Percentiles rank a stretch among this genome's conserved stretches.
Evolutionary conservation across 805 yeast species (phyloP).

Genomic region (Ogataea parapolymorpha): DNA sequence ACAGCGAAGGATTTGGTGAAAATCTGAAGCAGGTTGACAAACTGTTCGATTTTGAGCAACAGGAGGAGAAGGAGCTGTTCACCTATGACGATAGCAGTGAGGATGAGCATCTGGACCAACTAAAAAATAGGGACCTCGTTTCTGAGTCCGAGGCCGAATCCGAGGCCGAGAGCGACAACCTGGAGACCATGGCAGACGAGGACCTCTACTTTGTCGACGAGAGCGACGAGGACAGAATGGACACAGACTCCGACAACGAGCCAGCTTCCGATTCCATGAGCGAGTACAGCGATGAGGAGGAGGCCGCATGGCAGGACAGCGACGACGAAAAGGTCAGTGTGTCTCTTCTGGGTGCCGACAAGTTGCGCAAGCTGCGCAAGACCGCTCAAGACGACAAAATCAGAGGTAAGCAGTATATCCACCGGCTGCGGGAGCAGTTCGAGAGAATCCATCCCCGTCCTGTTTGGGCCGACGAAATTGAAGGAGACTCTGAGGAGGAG

Average conservation of each 20-base stretch:
- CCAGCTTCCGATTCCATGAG: slow-evolving; percentile 31
- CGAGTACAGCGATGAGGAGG: slow-evolving; percentile 25
- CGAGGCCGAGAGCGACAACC: slow-evolving; percentile 31
- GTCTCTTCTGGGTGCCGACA: slow-evolving; percentile 56
- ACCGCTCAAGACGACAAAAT: slow-evolving; percentile 37
- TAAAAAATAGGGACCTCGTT: slow-evolving; percentile 41
- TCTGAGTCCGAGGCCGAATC: slow-evolving; percentile 27
- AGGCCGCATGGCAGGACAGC: slow-evolving; percentile 77
- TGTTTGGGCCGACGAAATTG: slow-evolving; percentile 65
- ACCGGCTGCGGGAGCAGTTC: slow-evolving; percentile 55
- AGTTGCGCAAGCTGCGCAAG: slow-evolving; percentile 67
- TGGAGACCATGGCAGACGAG: slow-evolving; percentile 33
- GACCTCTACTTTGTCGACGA: slow-evolving; percentile 55
- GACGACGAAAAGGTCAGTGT: slow-evolving; percentile 78
- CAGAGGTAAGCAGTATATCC: slow-evolving; percentile 33
- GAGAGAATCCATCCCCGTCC: slow-evolving; percentile 78
- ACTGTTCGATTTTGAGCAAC: slow-evolving; percentile 45
- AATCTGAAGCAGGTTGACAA: slow-evolving; percentile 62
- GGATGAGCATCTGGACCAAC: slow-evolving; percentile 35
- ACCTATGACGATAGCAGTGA: slow-evolving; percentile 29
- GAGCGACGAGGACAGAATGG: slow-evolving; percentile 34
- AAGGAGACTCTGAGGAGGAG: slow-evolving; percentile 48
- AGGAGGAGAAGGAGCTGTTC: slow-evolving; percentile 30
- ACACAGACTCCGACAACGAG: slow-evolving; percentile 28
- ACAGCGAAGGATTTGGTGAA: slow-evolving; percentile 64